phyloP scores from a whole-genome alignment of 2,329 filamentous ascomycete species.

The Nothophaeocryptopus gaeumannii region DNA sequence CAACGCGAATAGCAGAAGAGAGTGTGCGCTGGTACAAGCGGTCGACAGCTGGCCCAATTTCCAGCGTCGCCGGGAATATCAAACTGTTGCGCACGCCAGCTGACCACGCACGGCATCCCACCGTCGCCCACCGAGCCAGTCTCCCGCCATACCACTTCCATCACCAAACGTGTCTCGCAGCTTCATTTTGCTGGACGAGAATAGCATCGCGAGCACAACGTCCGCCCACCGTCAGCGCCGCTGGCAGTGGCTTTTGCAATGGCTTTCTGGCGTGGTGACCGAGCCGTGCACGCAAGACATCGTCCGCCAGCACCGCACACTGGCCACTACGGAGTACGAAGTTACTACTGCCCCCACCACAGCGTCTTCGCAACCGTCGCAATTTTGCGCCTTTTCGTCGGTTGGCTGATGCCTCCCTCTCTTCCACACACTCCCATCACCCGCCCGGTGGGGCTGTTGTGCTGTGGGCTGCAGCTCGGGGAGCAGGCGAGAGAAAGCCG shows the following conservation, averaged over 20 bases:
- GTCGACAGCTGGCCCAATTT: too few species aligned
- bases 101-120: too few species aligned
- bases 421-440: too few species aligned
- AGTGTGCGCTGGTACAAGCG: too few species aligned
- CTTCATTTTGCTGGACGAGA: conserved; percentile 6
- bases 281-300: conserved; percentile 2
- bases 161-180: conserved; percentile 4
- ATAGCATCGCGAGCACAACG: conserved; percentile 4
- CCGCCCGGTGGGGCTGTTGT: too few species aligned
- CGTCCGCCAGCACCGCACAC: neutral
- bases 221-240: neutral
- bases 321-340: too few species aligned
- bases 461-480: neutral
- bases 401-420: neutral
- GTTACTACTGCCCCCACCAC: conserved; percentile 2
- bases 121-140: too few species aligned
- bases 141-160: too few species aligned
- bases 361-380: conserved; percentile 1
- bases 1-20: neutral
- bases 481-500: conserved; percentile 14
- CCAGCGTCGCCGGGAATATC: too few species aligned
- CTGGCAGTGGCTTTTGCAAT: too few species aligned
- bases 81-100: too few species aligned
- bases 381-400: conserved; percentile 11
- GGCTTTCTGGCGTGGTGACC: too few species aligned